Base-by-base conservation (phyloP, 2,329 filamentous ascomycete genomes). In the Botrytis paeoniae region DNA sequence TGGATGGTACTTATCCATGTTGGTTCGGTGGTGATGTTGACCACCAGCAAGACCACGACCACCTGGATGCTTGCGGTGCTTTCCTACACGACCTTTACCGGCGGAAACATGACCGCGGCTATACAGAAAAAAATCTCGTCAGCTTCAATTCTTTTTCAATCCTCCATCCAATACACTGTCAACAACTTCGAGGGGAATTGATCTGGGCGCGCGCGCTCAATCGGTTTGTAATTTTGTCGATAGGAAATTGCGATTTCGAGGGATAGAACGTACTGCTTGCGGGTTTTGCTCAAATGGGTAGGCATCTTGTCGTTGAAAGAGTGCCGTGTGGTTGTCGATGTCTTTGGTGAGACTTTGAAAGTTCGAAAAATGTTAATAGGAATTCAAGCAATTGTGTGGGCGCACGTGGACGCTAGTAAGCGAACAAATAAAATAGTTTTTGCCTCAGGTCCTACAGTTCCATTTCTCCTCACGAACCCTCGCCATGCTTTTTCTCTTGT, bases 21-120 rank as follows among this genome's bases (percentile, higher is more conserved):
- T 97, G 83, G 93, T 97, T 80, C 93, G 87, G 91, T 97, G 94
- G 88, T 99, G 96, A 89, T 99, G 96, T 88, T 98, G 94, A 90
- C 95, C 95, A 97, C 96, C 95, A 85, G 96, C 96, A 87, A 92
- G 88, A 91, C 89, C 89, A 93, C 93, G 88, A 89, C 89, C 89
- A 91, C 89, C 89, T 80, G 89, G 90, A 81, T 92, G 89, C 92
- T 99, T 98, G 84, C 96, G 89, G 92, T 98, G 95, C 93, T 98
- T 98, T 85, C 96, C 96, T 84, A 98, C 86, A 91, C 95, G 95
- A 89, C 96, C 95, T 86, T 98, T 91, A 89, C 96, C 96, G 89
- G 94, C 94, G 83, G 93, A 97, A 85, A 99, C 96, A 88, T 99
- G 94, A 86, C 95, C 95, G 89, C 95, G 94, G 89, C 92, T 94